phyloP scores from a whole-genome alignment of 768 basidiomycete species.

The Suillus placidus region DNA sequence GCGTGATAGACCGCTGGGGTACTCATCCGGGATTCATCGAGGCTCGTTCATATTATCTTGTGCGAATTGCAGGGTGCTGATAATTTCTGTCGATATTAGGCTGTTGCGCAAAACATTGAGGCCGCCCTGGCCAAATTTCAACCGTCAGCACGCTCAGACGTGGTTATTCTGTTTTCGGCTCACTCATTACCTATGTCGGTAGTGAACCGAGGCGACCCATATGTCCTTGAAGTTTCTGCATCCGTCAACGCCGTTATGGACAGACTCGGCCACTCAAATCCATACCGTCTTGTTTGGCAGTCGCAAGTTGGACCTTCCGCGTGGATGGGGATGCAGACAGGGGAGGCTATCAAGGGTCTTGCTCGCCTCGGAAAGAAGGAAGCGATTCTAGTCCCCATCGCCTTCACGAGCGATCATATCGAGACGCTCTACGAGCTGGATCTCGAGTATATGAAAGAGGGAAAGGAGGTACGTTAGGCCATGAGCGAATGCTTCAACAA shows the following conservation, averaged over 20 bases:
- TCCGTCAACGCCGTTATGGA: constrained; percentile 94
- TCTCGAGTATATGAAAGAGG: constrained; percentile 90
- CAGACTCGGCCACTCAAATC: constrained; percentile 74
- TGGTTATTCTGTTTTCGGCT: constrained; percentile 91
- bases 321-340: constrained; percentile 98
- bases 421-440: constrained; percentile 98
- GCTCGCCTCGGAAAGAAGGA: constrained; percentile 76
- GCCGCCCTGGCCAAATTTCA: constrained; percentile 80
- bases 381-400: constrained; percentile 88
- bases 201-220: constrained; percentile 98
- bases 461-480: constrained; percentile 66
- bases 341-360: constrained; percentile 86
- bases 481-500: not conserved
- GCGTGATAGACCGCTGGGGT: constrained; percentile 98
- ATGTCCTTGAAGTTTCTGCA: constrained; percentile 92
- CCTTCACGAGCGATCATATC: constrained; percentile 99
- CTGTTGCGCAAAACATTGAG: constrained; percentile 88
- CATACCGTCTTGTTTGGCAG: constrained; percentile 97
- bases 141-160: constrained; percentile 65
- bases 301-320: constrained; percentile 95
- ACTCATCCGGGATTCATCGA: constrained; percentile 94
- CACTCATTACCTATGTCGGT: constrained; percentile 98
- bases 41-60: constrained; percentile 48
- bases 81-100: constrained; percentile 47
- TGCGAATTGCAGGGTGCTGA: not conserved